Evolutionary conservation across 2,329 filamentous ascomycete species (phyloP).

Genomic region (Diaporthe sp.): DNA sequence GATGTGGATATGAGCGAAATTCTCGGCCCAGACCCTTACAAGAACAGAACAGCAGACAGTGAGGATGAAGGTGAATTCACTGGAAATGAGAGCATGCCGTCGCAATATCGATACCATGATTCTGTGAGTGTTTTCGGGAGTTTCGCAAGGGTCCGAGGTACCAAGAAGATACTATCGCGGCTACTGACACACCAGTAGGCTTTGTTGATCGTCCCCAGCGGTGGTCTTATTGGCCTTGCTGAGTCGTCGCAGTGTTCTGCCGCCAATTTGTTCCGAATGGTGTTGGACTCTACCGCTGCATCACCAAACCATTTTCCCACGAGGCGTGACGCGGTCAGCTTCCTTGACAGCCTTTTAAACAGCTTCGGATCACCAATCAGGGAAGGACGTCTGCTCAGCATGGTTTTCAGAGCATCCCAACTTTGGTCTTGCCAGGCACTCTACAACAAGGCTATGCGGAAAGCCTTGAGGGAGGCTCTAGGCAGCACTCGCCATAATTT

Average conservation of each 20-base stretch:
- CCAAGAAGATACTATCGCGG: neutral
- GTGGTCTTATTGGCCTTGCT: neutral
- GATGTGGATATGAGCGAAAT: constrained; percentile 36
- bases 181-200: constrained; percentile 3
- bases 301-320: neutral
- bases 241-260: neutral
- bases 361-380: neutral
- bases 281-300: neutral
- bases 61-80: constrained; percentile 40
- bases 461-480: neutral
- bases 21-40: constrained; percentile 36
- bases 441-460: constrained; percentile 9
- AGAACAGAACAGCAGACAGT: constrained; percentile 29
- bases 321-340: neutral
- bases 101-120: constrained; percentile 28
- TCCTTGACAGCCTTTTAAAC: neutral
- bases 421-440: neutral
- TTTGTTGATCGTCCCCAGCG: neutral
- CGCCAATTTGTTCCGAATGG: neutral
- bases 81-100: constrained; percentile 37
- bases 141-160: neutral
- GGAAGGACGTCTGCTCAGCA: neutral
- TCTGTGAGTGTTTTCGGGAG: constrained; percentile 9
- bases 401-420: neutral
- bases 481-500: neutral